These are phyloP conservation scores for Laburnicola sp. DNA, from an alignment of 2,329 filamentous ascomycete species.

Conservation along the genomic window DNA sequence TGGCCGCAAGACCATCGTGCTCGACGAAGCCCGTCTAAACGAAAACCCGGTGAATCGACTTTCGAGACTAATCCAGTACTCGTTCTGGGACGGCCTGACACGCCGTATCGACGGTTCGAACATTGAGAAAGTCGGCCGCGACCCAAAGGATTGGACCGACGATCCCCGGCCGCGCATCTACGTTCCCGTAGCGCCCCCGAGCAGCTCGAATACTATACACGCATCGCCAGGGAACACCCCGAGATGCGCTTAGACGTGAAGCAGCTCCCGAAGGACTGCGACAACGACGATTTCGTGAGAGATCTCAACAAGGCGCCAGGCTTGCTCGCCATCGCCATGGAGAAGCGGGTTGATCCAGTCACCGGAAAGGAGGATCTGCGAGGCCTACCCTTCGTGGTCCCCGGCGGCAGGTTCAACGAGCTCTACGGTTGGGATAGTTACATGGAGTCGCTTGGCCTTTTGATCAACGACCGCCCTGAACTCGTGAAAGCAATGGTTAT, in stretches of 20 bases:
- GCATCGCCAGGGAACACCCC: slow-evolving; percentile 75
- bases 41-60: slow-evolving; percentile 93
- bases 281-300: slow-evolving; percentile 78
- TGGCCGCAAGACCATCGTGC: slow-evolving; percentile 82
- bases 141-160: slow-evolving; percentile 94
- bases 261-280: slow-evolving; percentile 69
- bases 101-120: slow-evolving; percentile 85
- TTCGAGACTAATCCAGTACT: slow-evolving; percentile 80
- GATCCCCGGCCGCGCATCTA: slow-evolving; percentile 92
- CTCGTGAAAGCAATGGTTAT: slow-evolving; percentile 91
- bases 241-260: slow-evolving; percentile 87
- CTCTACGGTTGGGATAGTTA: slow-evolving; percentile 99
- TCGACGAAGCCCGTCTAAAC: slow-evolving; percentile 88
- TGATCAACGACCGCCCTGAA: slow-evolving; percentile 82
- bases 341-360: slow-evolving; percentile 66
- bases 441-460: slow-evolving; percentile 90
- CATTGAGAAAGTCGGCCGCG: slow-evolving; percentile 81
- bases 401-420: slow-evolving; percentile 96
- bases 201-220: slow-evolving; percentile 85
- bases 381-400: slow-evolving; percentile 94
- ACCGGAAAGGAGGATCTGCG: slow-evolving; percentile 71
- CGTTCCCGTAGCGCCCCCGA: slow-evolving; percentile 78
- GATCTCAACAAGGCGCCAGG: slow-evolving; percentile 87
- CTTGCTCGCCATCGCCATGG: slow-evolving; percentile 86
- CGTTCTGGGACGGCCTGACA: slow-evolving; percentile 92